These are phyloP conservation scores for Ophiostoma sp. DNA, from an alignment of 2,329 filamentous ascomycete species.

Conservation along the genomic window DNA sequence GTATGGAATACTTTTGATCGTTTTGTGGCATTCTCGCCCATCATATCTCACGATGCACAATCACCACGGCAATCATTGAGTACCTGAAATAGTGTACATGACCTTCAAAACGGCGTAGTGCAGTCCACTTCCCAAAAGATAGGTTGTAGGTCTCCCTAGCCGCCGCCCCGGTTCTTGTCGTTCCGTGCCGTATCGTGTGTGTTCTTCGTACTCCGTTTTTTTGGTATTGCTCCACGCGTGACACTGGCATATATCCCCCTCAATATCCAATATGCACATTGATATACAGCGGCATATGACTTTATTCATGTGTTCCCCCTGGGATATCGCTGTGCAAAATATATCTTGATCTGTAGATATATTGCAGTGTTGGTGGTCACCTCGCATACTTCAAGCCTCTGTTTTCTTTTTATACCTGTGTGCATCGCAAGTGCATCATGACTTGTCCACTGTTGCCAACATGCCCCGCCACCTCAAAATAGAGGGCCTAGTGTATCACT, in stretches of 20 bases:
- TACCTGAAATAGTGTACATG: neutral
- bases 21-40: neutral
- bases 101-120: neutral
- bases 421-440: neutral
- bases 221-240: neutral
- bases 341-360: neutral
- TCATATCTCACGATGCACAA: neutral
- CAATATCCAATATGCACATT: neutral
- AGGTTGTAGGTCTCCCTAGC: neutral
- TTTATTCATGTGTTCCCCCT: neutral
- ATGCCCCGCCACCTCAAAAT: neutral
- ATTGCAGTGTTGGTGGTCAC: neutral
- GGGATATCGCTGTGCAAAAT: neutral
- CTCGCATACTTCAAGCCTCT: neutral
- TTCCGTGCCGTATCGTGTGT: neutral
- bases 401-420: neutral
- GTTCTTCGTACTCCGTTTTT: neutral
- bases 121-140: neutral
- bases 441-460: neutral
- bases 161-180: neutral
- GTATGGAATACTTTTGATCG: neutral
- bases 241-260: neutral
- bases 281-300: neutral
- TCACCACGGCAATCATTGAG: neutral
- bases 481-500: neutral